These are phyloP conservation scores for Stephania yunnanensis DNA, from an alignment of 164 flowering plant species.

Conservation along the genomic window DNA sequence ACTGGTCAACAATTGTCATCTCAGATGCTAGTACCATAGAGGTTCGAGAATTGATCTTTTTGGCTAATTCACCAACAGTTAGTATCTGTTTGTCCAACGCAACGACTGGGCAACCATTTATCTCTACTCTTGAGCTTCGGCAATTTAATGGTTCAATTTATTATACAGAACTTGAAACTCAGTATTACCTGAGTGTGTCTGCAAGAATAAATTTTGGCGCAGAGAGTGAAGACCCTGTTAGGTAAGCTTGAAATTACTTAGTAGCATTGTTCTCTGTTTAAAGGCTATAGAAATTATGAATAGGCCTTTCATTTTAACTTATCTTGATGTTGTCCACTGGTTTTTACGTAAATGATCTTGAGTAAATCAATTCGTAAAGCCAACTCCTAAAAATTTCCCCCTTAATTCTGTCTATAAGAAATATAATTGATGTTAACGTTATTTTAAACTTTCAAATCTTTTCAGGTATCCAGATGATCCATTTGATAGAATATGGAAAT, in stretches of 20 bases:
- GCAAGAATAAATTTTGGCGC: constrained; percentile 98
- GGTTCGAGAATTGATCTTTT: constrained; percentile 63
- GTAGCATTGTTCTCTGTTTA: not conserved
- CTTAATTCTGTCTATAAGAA: not conserved
- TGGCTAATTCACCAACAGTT: constrained; percentile 62
- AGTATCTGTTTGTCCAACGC: constrained; percentile 94
- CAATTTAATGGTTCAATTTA: constrained; percentile 90
- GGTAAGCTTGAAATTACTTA: constrained; percentile 35
- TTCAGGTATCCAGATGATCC: constrained; percentile 98
- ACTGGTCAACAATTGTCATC: constrained; percentile 88
- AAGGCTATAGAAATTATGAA: not conserved
- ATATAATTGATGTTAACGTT: not conserved
- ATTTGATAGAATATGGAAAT: constrained; percentile 92
- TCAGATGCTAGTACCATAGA: constrained; percentile 79
- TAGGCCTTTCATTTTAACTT: not conserved
- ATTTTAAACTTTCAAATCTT: constrained; percentile 6
- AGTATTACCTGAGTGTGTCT: constrained; percentile 72
- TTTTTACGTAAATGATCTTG: not conserved
- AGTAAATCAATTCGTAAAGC: not conserved
- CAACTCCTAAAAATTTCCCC: not conserved
- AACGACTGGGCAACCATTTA: constrained; percentile 89
- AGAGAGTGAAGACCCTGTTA: constrained; percentile 66
- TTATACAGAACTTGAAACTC: constrained; percentile 57
- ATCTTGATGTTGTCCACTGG: not conserved
- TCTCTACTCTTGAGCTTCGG: constrained; percentile 95